These are phyloP conservation scores for Boeremia lycopersici DNA, from an alignment of 2,329 filamentous ascomycete species.

Conservation along the genomic window DNA sequence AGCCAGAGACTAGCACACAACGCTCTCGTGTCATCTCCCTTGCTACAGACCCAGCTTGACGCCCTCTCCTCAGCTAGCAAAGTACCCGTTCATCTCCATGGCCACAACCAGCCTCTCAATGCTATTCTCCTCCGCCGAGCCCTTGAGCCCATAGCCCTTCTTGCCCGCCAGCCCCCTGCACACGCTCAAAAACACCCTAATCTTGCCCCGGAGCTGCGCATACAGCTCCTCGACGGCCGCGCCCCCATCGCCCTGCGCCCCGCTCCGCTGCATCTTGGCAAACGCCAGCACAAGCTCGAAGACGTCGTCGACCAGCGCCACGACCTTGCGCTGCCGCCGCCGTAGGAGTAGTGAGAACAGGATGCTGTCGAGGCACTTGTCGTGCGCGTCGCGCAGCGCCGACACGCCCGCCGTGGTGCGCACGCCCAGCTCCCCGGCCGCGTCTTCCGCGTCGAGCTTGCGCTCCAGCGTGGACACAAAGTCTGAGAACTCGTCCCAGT, in stretches of 20 bases:
- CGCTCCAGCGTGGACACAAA: conserved; percentile 69
- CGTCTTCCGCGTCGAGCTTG: conserved; percentile 55
- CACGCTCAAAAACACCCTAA: conserved; percentile 75
- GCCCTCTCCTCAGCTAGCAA: conserved; percentile 39
- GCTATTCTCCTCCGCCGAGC: conserved; percentile 59
- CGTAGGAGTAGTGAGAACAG: conserved; percentile 74
- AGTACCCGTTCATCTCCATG: conserved; percentile 75
- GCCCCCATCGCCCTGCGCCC: background rate
- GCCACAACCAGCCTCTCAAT: conserved; percentile 71
- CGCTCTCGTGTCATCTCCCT: background rate
- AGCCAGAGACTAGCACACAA: too few relatives aligned
- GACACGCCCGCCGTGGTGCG: conserved; percentile 65
- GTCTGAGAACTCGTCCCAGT: conserved; percentile 73
- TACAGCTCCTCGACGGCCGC: conserved; percentile 60
- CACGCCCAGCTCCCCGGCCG: conserved; percentile 54
- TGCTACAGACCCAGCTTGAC: background rate
- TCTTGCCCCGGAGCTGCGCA: conserved; percentile 70
- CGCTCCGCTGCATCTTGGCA: conserved; percentile 40
- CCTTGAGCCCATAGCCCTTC: conserved; percentile 50
- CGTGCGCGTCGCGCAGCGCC: conserved; percentile 71
- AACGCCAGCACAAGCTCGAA: conserved; percentile 76
- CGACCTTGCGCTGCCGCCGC: conserved; percentile 74
- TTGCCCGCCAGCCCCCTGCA: conserved; percentile 71
- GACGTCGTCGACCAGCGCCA: conserved; percentile 76
- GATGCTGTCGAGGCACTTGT: conserved; percentile 75